phyloP scores from a whole-genome alignment of 306 rosid genomes.

The Prosopis cineraria region DNA sequence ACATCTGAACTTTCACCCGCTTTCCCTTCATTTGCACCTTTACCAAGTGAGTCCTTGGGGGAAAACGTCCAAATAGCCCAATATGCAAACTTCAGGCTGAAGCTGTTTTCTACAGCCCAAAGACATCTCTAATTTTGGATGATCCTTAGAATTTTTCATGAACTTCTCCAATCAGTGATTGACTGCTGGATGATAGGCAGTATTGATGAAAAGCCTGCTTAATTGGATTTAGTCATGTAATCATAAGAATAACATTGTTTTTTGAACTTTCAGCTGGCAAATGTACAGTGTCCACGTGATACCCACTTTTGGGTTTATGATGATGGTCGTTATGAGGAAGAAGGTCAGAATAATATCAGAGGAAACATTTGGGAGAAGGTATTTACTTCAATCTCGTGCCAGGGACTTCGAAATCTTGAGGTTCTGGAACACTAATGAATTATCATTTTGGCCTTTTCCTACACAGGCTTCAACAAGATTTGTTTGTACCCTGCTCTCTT shows the following conservation, averaged over 20 bases:
- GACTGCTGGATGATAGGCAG: background rate
- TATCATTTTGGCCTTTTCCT: conserved; percentile 42
- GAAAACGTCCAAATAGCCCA: conserved; percentile 4
- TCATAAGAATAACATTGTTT: conserved; percentile 22
- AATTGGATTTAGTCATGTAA: conserved; percentile 21
- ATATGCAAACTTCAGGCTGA: conserved; percentile 8
- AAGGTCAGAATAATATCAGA: conserved; percentile 97
- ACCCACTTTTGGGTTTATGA: conserved; percentile 99
- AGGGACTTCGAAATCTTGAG: conserved; percentile 18
- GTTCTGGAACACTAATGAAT: conserved; percentile 33
- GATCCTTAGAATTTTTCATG: background rate
- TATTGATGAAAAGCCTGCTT: conserved; percentile 10
- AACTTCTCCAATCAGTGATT: conserved; percentile 11
- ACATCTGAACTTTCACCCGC: background rate
- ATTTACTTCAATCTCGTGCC: conserved; percentile 31
- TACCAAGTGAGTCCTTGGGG: background rate
- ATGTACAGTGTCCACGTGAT: conserved; percentile 98
- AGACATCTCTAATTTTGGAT: conserved; percentile 6
- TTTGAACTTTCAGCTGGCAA: conserved; percentile 80
- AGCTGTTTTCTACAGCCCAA: conserved; percentile 3
- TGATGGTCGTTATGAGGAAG: conserved; percentile 98
- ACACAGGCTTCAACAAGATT: conserved; percentile 87
- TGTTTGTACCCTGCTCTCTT: conserved; percentile 71
- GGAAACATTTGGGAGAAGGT: conserved; percentile 99
- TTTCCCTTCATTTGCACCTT: background rate